Percentiles rank a stretch among this genome's conserved stretches.
These are phyloP conservation scores for Pythium volutum DNA, from an alignment of 352 stramenopile species.

Conservation along the genomic window DNA sequence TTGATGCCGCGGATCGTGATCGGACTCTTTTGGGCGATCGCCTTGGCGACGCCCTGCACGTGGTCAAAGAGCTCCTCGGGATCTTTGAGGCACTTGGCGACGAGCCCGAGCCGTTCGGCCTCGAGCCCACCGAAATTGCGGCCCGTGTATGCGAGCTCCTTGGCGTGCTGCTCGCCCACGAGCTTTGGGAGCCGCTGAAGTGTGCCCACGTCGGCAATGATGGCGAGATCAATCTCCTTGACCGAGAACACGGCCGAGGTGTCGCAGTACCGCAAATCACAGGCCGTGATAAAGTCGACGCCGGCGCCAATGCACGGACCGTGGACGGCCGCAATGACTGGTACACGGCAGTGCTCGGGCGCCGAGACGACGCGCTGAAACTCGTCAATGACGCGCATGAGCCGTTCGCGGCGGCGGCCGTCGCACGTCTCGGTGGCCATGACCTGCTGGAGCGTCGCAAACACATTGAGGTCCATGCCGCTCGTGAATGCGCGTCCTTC, in stretches of 20 bases:
- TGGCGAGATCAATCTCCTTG: conserved; percentile 87
- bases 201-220: conserved; percentile 87
- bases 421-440: conserved; percentile 61
- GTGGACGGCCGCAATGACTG: conserved; percentile 81
- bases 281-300: conserved; percentile 87
- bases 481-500: conserved; percentile 81
- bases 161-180: conserved; percentile 78
- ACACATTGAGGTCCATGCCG: conserved; percentile 89
- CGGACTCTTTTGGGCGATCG: conserved; percentile 82
- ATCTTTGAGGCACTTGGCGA: conserved; percentile 68
- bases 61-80: conserved; percentile 55
- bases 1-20: conserved; percentile 87
- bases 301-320: conserved; percentile 81
- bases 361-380: conserved; percentile 86
- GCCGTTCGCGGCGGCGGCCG: conserved; percentile 71
- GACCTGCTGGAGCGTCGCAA: conserved; percentile 72
- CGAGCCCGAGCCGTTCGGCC: conserved; percentile 72
- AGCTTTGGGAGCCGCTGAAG: conserved; percentile 85
- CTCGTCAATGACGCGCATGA: conserved; percentile 75
- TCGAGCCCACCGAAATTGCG: conserved; percentile 76
- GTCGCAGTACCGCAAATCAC: conserved; percentile 84
- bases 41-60: conserved; percentile 45
- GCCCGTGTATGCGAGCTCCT: conserved; percentile 85
- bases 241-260: conserved; percentile 80
- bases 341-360: conserved; percentile 79